These are phyloP conservation scores for Nakaseomyces sp. DNA, from an alignment of 1,139 yeast species.

Conservation along the genomic window DNA sequence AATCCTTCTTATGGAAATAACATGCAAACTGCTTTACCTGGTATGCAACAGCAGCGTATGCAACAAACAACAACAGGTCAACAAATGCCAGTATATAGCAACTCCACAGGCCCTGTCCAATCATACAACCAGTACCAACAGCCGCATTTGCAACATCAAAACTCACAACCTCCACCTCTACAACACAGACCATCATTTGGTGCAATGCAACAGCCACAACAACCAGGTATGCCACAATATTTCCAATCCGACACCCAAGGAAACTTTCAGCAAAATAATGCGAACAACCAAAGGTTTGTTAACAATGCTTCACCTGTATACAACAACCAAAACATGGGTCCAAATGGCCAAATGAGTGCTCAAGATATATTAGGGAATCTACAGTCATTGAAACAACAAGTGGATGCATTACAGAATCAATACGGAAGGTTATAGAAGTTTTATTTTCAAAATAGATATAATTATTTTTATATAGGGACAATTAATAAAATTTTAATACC, in stretches of 20 bases:
- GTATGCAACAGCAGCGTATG: conserved; percentile 11
- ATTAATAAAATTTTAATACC: too few relatives aligned
- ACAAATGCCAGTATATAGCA: background rate
- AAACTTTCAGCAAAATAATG: background rate
- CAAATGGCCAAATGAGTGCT: conserved; percentile 6
- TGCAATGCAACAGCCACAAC: background rate
- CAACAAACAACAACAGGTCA: conserved; percentile 5
- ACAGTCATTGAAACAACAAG: conserved; percentile 56
- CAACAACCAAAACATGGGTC: background rate
- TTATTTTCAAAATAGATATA: too few relatives aligned
- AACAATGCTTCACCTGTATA: background rate
- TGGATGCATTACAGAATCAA: conserved; percentile 37
- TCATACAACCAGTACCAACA: conserved; percentile 8
- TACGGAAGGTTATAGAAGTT: conserved; percentile 15
- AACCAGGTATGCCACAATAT: conserved; percentile 1
- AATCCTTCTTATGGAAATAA: conserved; percentile 10
- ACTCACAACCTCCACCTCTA: conserved; percentile 1
- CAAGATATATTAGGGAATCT: conserved; percentile 49
- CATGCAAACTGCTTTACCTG: conserved; percentile 6
- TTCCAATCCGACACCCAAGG: conserved; percentile 6
- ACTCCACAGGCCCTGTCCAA: background rate
- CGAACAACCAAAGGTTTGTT: background rate
- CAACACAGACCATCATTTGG: background rate
- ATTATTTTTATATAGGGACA: too few relatives aligned
- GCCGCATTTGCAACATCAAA: background rate